phyloP scores from a whole-genome alignment of 108 stramenopile species.

The Conticribra guillardii region DNA sequence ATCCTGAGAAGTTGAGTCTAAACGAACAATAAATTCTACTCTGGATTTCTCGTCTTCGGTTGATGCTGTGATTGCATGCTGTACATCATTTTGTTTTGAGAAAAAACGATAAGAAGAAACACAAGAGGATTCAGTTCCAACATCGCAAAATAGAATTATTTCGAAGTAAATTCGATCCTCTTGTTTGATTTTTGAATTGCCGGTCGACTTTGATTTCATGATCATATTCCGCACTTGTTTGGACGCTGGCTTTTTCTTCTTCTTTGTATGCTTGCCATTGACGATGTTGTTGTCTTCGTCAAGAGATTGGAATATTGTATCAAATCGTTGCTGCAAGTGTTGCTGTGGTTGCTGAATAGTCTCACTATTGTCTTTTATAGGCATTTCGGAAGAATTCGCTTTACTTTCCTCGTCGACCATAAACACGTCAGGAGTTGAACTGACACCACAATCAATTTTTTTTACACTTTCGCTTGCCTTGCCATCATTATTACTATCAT shows the following conservation, averaged over 20 bases:
- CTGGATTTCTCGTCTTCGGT: background rate
- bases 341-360: constrained; percentile 1
- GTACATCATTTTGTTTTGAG: constrained; percentile 48
- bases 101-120: constrained; percentile 15
- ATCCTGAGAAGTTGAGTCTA: too few species aligned
- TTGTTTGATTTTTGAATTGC: constrained; percentile 54
- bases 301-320: background rate
- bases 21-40: too few species aligned
- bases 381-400: background rate
- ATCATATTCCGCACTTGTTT: constrained; percentile 77
- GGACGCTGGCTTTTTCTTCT: constrained; percentile 66
- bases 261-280: constrained; percentile 3
- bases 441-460: background rate
- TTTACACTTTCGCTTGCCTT: background rate
- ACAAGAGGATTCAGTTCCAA: constrained; percentile 1
- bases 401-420: background rate
- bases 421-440: background rate
- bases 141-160: constrained; percentile 45
- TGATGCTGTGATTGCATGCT: background rate
- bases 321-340: background rate
- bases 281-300: constrained; percentile 8
- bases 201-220: constrained; percentile 73
- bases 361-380: background rate
- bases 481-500: background rate
- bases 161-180: constrained; percentile 78